These are phyloP conservation scores for Penicillium polonicum DNA, from an alignment of 2,329 filamentous ascomycete genomes.

Conservation along the genomic window DNA sequence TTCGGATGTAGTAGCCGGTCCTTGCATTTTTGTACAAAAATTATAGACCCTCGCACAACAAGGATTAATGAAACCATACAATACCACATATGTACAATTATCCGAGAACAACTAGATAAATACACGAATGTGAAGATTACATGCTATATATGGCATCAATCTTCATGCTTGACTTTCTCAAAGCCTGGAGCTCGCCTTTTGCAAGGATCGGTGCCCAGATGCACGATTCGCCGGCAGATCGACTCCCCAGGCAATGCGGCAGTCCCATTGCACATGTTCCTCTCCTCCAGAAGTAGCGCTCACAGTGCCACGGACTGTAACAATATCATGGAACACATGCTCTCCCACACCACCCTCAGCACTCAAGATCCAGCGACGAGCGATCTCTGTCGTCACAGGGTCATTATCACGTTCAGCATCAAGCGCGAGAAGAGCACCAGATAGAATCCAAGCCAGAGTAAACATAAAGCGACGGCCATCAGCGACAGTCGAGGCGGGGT, in stretches of 20 bases:
- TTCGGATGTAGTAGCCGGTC: too few species aligned
- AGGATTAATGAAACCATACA: too few species aligned
- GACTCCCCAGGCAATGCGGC: slow-evolving; percentile 23
- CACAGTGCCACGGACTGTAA: slow-evolving; percentile 1
- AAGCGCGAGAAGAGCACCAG: slow-evolving; percentile 36
- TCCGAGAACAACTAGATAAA: not conserved
- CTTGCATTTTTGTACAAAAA: too few species aligned
- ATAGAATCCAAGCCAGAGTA: slow-evolving; percentile 38
- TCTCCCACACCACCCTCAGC: slow-evolving; percentile 35
- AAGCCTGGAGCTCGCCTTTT: slow-evolving; percentile 16
- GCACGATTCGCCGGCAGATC: slow-evolving; percentile 21
- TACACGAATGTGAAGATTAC: not conserved
- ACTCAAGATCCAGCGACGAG: slow-evolving; percentile 37
- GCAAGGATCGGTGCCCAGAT: slow-evolving; percentile 24
- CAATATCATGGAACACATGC: slow-evolving; percentile 26
- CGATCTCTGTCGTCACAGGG: slow-evolving; percentile 35
- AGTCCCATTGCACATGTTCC: slow-evolving; percentile 23
- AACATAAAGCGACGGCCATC: slow-evolving; percentile 38
- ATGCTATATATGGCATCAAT: not conserved
- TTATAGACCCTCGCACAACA: too few species aligned
- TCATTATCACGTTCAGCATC: slow-evolving; percentile 41
- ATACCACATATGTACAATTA: not conserved
- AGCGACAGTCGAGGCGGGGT: slow-evolving; percentile 24
- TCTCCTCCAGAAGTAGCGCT: slow-evolving; percentile 4
- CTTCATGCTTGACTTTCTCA: not conserved